Conservation (phyloP, 257 asterid genomes). For the Solanum ossicruentum region DNA sequence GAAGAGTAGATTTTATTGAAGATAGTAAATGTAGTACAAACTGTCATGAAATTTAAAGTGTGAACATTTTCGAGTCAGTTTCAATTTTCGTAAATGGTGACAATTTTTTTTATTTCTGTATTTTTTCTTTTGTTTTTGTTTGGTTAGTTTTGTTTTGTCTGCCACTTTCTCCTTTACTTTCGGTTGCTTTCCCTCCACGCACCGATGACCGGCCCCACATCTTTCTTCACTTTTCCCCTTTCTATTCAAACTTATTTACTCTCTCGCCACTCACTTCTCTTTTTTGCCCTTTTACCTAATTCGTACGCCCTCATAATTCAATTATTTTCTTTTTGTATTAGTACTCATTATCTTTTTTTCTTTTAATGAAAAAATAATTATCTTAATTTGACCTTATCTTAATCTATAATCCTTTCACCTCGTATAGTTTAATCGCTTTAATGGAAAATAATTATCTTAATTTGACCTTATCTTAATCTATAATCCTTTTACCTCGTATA, state of each 20-base stretch:
- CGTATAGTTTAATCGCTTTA: neutral
- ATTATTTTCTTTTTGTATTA: neutral
- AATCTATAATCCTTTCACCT: neutral
- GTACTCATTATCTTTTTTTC: neutral
- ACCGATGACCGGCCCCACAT: neutral
- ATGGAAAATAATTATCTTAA: neutral
- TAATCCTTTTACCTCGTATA: neutral
- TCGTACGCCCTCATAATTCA: neutral
- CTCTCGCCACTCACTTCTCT: neutral
- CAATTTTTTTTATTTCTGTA: too few species aligned
- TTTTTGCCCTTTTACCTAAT: neutral
- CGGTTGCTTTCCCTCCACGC: constrained; percentile 17
- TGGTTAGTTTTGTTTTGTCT: constrained; percentile 5
- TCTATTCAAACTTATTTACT: neutral
- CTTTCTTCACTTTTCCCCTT: neutral
- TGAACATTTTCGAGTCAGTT: neutral
- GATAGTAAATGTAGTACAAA: neutral
- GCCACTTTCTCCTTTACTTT: constrained; percentile 2
- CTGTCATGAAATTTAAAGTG: neutral
- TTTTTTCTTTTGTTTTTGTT: neutral
- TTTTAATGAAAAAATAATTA: neutral
- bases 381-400: neutral
- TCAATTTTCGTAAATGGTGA: neutral
- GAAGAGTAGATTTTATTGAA: neutral
- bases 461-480: neutral